Conservation (phyloP, 2,329 filamentous ascomycete species). For the Colletotrichum incanum region DNA sequence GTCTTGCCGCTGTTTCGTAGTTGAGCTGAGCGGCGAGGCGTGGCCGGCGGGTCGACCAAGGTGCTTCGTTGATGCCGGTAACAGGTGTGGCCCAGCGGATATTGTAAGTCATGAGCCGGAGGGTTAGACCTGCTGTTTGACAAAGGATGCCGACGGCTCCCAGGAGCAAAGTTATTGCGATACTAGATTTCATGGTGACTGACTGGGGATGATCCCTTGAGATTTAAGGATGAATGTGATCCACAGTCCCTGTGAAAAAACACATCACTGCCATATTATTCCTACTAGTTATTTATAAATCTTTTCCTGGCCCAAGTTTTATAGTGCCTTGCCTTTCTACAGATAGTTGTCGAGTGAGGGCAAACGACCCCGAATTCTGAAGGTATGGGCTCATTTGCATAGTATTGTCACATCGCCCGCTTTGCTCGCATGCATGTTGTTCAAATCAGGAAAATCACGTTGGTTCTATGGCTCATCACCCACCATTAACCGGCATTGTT, state of each 20-base stretch:
- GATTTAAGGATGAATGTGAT: neutral
- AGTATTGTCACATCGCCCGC: constrained; percentile 2
- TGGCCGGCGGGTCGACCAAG: constrained; percentile 57
- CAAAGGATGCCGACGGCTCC: constrained; percentile 3
- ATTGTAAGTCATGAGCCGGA: constrained; percentile 64
- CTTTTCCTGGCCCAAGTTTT: neutral
- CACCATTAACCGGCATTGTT: neutral
- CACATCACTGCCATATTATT: neutral
- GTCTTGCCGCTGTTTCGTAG: constrained; percentile 52
- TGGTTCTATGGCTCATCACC: neutral
- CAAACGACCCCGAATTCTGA: neutral
- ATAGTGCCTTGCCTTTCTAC: neutral
- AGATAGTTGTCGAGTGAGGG: constrained; percentile 14
- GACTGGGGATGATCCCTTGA: neutral
- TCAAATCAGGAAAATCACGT: neutral
- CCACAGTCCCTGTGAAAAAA: neutral
- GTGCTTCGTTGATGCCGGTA: constrained; percentile 58
- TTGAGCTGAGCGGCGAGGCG: constrained; percentile 56
- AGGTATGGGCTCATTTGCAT: neutral
- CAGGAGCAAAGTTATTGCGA: neutral
- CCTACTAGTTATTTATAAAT: neutral
- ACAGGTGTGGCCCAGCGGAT: constrained; percentile 62
- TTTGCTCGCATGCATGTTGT: neutral
- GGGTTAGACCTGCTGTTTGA: constrained; percentile 34
- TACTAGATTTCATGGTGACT: neutral